Percentiles rank a stretch among this genome's conserved stretches.
Evolutionary conservation across 768 basidiomycete genomes (phyloP).

Genomic region (Xerocomellus chrysenteron): DNA sequence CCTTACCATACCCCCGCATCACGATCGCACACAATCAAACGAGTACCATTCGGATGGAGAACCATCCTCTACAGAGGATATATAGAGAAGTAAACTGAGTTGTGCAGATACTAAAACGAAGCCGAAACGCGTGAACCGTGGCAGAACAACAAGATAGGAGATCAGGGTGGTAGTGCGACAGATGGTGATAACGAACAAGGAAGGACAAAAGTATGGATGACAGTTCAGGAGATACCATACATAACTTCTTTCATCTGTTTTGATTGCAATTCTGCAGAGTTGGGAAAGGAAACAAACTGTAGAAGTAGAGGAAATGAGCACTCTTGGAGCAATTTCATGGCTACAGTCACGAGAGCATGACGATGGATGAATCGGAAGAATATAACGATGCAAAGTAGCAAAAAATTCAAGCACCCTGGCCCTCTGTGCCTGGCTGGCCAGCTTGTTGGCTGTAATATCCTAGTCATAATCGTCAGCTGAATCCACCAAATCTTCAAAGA

Average conservation of each 20-base stretch:
- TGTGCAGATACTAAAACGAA: conserved; percentile 13
- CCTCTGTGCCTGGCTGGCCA: conserved; percentile 57
- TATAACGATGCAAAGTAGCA: conserved; percentile 26
- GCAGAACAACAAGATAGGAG: conserved; percentile 26
- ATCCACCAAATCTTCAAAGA: background rate
- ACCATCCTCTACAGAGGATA: conserved; percentile 34
- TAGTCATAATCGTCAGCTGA: conserved; percentile 31
- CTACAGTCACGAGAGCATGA: conserved; percentile 35
- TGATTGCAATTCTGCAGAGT: conserved; percentile 32
- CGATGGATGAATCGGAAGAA: conserved; percentile 23
- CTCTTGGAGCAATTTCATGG: conserved; percentile 25
- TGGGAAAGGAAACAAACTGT: conserved; percentile 24
- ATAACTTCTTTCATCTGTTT: conserved; percentile 34
- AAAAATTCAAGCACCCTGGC: conserved; percentile 38
- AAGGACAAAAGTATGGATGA: conserved; percentile 30
- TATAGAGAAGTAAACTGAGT: conserved; percentile 22
- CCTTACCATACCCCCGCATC: conserved; percentile 23
- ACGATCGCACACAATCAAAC: conserved; percentile 11
- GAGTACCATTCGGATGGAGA: conserved; percentile 28
- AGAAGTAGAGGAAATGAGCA: conserved; percentile 15
- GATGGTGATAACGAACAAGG: conserved; percentile 22
- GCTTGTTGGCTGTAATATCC: conserved; percentile 84
- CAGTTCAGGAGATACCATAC: conserved; percentile 34
- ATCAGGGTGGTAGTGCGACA: conserved; percentile 16
- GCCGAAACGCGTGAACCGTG: conserved; percentile 26